These are phyloP conservation scores for Jackrogersella minutella DNA, from an alignment of 495 filamentous ascomycete genomes.

Conservation along the genomic window DNA sequence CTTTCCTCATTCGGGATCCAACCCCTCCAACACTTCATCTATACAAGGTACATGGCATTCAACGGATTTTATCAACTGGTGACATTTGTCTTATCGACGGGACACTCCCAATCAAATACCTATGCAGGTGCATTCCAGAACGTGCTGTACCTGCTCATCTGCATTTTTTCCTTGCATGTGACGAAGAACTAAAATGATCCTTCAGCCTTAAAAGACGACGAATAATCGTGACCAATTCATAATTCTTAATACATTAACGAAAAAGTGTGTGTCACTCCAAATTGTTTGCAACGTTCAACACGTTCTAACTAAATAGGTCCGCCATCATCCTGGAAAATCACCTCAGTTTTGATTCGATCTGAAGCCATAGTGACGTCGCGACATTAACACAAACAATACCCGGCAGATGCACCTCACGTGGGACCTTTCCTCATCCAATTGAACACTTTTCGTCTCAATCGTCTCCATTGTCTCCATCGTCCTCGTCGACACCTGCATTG, in stretches of 20 bases:
- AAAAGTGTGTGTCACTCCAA: neutral
- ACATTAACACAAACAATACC: neutral
- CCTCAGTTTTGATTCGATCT: neutral
- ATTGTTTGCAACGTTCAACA: neutral
- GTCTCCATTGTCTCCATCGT: neutral
- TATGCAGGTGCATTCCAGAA: constrained; percentile 26
- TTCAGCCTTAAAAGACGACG: constrained; percentile 32
- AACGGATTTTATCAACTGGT: neutral
- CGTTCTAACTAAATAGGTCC: too few species aligned
- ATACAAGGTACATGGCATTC: too few species aligned
- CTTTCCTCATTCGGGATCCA: constrained; percentile 4
- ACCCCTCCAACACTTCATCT: neutral
- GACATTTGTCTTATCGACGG: constrained; percentile 2
- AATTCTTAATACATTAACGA: too few species aligned
- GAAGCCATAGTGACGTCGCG: constrained; percentile 29
- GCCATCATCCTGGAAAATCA: too few species aligned
- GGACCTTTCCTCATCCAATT: constrained; percentile 17
- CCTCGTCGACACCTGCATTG: constrained; percentile 6
- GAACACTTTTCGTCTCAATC: neutral
- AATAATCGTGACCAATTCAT: constrained; percentile 22
- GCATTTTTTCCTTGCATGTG: constrained; percentile 34
- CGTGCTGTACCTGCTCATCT: constrained; percentile 30
- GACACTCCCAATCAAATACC: neutral
- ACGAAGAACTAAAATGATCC: constrained; percentile 20
- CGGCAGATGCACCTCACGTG: constrained; percentile 29